Evolutionary conservation across 192 early-diverging fungal species (phyloP).

Genomic region (Geosiphon pyriformis): DNA sequence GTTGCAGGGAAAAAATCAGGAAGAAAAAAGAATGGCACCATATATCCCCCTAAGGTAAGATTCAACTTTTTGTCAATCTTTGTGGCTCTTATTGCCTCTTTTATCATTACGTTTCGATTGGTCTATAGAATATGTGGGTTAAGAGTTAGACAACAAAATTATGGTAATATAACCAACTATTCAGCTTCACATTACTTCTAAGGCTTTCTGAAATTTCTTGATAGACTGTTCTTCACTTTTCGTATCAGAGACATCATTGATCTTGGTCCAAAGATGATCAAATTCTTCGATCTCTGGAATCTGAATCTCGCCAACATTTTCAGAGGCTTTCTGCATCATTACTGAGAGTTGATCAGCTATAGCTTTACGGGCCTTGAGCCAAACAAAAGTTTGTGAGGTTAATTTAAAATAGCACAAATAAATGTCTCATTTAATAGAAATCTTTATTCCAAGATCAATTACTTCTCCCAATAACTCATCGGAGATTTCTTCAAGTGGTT

Average conservation of each 20-base stretch:
- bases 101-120: slow-evolving; percentile 63
- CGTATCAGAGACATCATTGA: slow-evolving; percentile 25
- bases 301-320: not conserved
- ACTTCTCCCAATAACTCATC: slow-evolving; percentile 48
- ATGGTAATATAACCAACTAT: not conserved
- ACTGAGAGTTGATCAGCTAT: slow-evolving; percentile 33
- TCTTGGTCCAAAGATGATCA: slow-evolving; percentile 29
- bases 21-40: slow-evolving; percentile 1
- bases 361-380: slow-evolving; percentile 40
- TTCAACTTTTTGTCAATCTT: slow-evolving; percentile 82
- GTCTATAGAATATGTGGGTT: slow-evolving; percentile 33
- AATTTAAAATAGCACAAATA: too few species aligned
- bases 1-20: not conserved
- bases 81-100: slow-evolving; percentile 63
- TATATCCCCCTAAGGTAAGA: slow-evolving; percentile 76
- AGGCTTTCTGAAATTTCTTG: not conserved
- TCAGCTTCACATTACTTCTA: not conserved
- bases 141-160: not conserved
- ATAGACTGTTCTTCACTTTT: not conserved
- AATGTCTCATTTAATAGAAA: too few species aligned
- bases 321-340: slow-evolving; percentile 32
- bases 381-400: not conserved
- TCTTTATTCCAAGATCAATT: too few species aligned
- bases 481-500: slow-evolving; percentile 42
- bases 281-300: slow-evolving; percentile 28